Evolutionary conservation across 805 yeast species (phyloP), one percentile per base, ranked within the genome.

Genomic region (Myxozyma geophila): DNA sequence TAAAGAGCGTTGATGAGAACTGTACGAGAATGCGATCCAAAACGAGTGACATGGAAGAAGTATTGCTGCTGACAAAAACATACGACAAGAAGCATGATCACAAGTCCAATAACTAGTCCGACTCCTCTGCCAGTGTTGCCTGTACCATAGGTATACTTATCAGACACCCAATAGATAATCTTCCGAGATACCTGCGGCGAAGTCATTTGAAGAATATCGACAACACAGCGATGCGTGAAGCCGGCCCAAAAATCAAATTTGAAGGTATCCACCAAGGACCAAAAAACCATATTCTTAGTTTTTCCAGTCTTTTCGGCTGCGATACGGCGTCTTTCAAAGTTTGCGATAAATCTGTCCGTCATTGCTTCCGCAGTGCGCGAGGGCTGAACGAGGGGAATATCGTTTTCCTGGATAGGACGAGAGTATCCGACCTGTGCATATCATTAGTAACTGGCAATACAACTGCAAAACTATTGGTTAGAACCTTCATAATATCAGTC

Each of bases 1-100:
- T 89, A 80, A 23, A 90, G 79, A 7, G 88, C 86, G 64, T 88
- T 87, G 3, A 90, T 89, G 60, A 91, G 76, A 1, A 87, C 82
- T 0, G 92, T 87, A 71, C 90, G 86, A 2, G 82, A 83, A 72
- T 86, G 85, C n/a, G 88, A 89, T 67, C 97, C 96, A 12, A 84
- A 80, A 63, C 83, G 74, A 75, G 84, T 79, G 5, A 89, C 78
- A 37, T 77, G 76, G 70, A 86, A 86, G 73, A 89, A 88, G 67
- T 81, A 86, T 71, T 87, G 88, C 57, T 90, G 87, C 56, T 86
- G 78, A 52, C 77, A 69, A 12, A 84, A 53, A 49, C 87, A 84
- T 58, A 80, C 76, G 0, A 79, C 47, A 17, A 83, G 65, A 68
- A 88, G 83, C 74, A 92, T 78, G 0, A 79, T 68, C 50, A 86